Base-by-base conservation (phyloP, 805 yeast genomes). In the Starmerella bombi region DNA sequence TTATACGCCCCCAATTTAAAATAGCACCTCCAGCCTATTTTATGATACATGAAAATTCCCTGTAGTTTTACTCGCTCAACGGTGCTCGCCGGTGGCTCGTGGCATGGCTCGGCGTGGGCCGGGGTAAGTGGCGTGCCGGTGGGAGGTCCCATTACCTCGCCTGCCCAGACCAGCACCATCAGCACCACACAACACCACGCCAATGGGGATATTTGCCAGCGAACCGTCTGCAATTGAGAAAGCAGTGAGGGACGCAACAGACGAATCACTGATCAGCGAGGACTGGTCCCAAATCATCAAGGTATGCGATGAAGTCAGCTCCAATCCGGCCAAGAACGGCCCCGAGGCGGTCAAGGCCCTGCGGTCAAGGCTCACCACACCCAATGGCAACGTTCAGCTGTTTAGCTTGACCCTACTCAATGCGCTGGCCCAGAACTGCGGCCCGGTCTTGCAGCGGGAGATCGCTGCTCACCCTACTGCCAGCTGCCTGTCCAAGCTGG, bases 361-460 rank as follows among this genome's bases (percentile, higher is more conserved):
- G 15, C 62, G 64, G 42, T 59, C 63, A 28, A 67, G 79, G 38
- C 59, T 80, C 20, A 60, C 60, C 65, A 28, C 60, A 63, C 35
- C 38, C 21, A 77, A 76, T 51, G 86, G 81, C 17, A 80, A 80
- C 55, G 74, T 76, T 3, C 70, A 77, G 31, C 57, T 80, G 37
- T 66, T 81, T 53, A 60, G 80, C 0, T 53, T 80, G 37, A 62
- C 66, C 8, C 54, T 65, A 33, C 52, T 77, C 17, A 68, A 70
- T 22, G 72, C 84, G 5, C 52, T 80, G 22, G 82, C 84, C 2
- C 84, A 79, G 55, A 80, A 80, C 57, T 79, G 88, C 58, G 86
- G 86, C 3, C 72, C 83, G 10, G 67, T 74, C 55, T 68, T 75
- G 62, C 74, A 72, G 50, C 75, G 67, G 34, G 75, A 72, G 49